These are phyloP conservation scores for Clitopilus hobsonii DNA, from an alignment of 768 basidiomycete species.

Conservation along the genomic window DNA sequence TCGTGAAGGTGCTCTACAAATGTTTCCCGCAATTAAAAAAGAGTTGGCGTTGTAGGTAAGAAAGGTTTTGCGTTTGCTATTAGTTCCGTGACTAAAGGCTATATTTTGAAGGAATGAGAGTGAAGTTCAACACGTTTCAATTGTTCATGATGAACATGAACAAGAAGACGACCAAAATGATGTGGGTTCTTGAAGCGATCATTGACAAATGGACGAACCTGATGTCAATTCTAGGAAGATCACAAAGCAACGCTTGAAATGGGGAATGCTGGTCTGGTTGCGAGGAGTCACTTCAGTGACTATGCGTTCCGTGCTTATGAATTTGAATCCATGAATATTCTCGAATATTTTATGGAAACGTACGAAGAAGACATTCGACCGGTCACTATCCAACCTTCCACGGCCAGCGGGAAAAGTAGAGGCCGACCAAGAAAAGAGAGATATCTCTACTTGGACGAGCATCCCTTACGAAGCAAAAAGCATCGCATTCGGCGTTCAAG, in stretches of 20 bases:
- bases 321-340: not conserved
- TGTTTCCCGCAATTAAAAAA: slow-evolving; percentile 15
- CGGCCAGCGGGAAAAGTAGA: not conserved
- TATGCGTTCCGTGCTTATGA: not conserved
- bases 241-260: not conserved
- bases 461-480: slow-evolving; percentile 12
- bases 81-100: too few species aligned
- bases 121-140: too few species aligned
- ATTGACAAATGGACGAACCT: too few species aligned
- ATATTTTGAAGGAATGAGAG: too few species aligned
- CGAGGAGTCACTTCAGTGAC: not conserved
- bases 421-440: not conserved
- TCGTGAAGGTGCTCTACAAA: slow-evolving; percentile 13
- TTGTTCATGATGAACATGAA: too few species aligned
- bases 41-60: not conserved
- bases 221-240: not conserved
- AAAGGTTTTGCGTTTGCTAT: too few species aligned
- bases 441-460: not conserved
- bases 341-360: not conserved
- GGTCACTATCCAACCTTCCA: not conserved
- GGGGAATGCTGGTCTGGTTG: not conserved
- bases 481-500: slow-evolving; percentile 10
- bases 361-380: not conserved
- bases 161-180: too few species aligned
- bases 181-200: too few species aligned